A percentile compares a stretch with the other conserved stretches of the same genome.
These are phyloP conservation scores for Pelargonium cotyledonis DNA, from an alignment of 441 rosid genomes.

Conservation along the genomic window DNA sequence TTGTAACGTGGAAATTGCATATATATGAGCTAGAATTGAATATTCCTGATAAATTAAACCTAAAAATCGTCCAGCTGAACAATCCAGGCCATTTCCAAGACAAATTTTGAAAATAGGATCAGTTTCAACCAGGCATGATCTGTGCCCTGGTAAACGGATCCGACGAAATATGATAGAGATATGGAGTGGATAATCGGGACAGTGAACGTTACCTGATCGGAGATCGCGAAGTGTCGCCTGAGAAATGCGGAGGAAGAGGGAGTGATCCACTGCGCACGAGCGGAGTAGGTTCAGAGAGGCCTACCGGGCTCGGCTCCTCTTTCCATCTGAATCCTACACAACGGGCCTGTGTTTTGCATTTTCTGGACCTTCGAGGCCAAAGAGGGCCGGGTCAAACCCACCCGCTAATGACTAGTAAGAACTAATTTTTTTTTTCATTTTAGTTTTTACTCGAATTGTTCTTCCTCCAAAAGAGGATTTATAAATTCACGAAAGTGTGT, in stretches of 20 bases:
- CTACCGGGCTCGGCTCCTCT: not conserved
- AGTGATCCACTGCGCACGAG: not conserved
- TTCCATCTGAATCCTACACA: not conserved
- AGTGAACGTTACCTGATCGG: not conserved
- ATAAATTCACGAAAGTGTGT: too few relatives aligned
- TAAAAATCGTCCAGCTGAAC: not conserved
- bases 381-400: not conserved
- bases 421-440: too few relatives aligned
- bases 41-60: not conserved
- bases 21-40: not conserved
- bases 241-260: not conserved
- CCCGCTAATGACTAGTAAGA: too few relatives aligned
- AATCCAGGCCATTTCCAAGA: not conserved
- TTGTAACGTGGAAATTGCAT: too few relatives aligned
- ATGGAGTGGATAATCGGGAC: not conserved
- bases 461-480: too few relatives aligned
- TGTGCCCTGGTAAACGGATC: not conserved
- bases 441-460: too few relatives aligned
- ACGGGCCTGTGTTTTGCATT: not conserved
- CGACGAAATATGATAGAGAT: not conserved
- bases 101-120: not conserved
- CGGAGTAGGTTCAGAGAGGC: not conserved
- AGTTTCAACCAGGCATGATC: not conserved
- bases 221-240: slow-evolving; percentile 1
- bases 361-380: not conserved